A percentile compares a stretch with the other conserved stretches of the same genome.
These are phyloP conservation scores for Boletus subcaerulescens DNA, from an alignment of 768 basidiomycete species.

Conservation along the genomic window DNA sequence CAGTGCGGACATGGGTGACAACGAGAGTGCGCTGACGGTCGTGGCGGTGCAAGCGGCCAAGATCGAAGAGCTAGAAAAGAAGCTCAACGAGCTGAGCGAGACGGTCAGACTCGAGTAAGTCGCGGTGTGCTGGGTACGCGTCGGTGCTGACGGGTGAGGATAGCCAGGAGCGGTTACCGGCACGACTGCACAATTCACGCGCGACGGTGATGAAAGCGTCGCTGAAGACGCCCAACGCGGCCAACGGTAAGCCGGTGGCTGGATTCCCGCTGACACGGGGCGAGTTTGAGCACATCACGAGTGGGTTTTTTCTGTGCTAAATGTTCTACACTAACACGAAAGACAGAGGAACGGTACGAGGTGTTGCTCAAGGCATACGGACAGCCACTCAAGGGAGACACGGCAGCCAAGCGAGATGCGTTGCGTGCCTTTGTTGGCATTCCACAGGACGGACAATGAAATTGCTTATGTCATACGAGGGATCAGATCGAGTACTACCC, in stretches of 20 bases:
- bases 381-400: conserved; percentile 37
- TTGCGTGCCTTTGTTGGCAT: conserved; percentile 38
- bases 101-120: conserved; percentile 35
- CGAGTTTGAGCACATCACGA: conserved; percentile 47
- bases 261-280: conserved; percentile 39
- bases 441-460: conserved; percentile 22
- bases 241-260: conserved; percentile 34
- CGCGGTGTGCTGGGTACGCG: no score
- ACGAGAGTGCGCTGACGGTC: conserved; percentile 7
- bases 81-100: conserved; percentile 32
- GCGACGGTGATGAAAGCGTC: conserved; percentile 32
- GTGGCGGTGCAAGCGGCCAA: conserved; percentile 8
- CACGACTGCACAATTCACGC: conserved; percentile 35
- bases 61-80: conserved; percentile 36
- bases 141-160: no score
- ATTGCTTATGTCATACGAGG: conserved; percentile 3
- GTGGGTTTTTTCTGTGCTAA: conserved; percentile 10
- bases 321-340: no score
- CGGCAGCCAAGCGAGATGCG: conserved; percentile 37
- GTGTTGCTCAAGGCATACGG: conserved; percentile 34
- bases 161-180: conserved; percentile 39
- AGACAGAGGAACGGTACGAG: conserved; percentile 42
- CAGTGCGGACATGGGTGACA: no score
- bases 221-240: conserved; percentile 30
- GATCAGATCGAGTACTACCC: neutral